phyloP scores from a whole-genome alignment of 768 basidiomycete species.

The Lyophyllum shimeji region DNA sequence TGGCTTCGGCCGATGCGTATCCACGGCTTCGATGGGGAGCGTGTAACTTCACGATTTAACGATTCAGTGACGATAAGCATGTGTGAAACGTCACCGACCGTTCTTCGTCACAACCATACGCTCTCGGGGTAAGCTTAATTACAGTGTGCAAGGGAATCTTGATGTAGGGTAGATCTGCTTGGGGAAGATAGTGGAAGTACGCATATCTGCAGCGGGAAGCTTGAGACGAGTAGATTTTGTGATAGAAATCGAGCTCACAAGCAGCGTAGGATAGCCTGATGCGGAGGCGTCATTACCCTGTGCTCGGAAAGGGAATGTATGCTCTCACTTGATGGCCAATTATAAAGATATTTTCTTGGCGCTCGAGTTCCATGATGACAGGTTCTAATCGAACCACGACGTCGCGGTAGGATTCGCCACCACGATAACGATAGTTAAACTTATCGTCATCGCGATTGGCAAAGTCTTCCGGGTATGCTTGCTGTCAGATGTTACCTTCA shows the following conservation, averaged over 20 bases:
- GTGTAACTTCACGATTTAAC: conserved; percentile 58
- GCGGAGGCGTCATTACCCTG: neutral
- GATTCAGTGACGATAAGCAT: conserved; percentile 2
- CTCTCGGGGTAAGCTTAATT: conserved; percentile 97
- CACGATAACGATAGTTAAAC: conserved; percentile 98
- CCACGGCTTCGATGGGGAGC: conserved; percentile 89
- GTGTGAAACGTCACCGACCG: conserved; percentile 47
- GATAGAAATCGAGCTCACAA: conserved; percentile 42
- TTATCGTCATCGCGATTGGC: conserved; percentile 98
- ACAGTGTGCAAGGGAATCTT: conserved; percentile 97
- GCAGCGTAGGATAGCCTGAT: conserved; percentile 75
- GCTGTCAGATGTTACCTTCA: conserved; percentile 38
- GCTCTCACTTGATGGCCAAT: conserved; percentile 84
- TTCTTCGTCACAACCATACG: conserved; percentile 98
- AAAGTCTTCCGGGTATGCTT: conserved; percentile 96
- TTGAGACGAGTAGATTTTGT: conserved; percentile 15
- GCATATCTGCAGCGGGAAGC: conserved; percentile 65
- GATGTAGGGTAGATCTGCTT: conserved; percentile 95
- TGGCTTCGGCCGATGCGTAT: conserved; percentile 81
- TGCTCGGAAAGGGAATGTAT: conserved; percentile 1
- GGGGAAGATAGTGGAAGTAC: conserved; percentile 91
- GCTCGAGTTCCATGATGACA: conserved; percentile 98
- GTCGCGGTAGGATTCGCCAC: conserved; percentile 97
- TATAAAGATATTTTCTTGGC: conserved; percentile 96
- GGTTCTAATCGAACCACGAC: conserved; percentile 95